These are phyloP conservation scores for Plasmodium gonderi DNA, from an alignment of 169 alveolate species.

Conservation along the genomic window DNA sequence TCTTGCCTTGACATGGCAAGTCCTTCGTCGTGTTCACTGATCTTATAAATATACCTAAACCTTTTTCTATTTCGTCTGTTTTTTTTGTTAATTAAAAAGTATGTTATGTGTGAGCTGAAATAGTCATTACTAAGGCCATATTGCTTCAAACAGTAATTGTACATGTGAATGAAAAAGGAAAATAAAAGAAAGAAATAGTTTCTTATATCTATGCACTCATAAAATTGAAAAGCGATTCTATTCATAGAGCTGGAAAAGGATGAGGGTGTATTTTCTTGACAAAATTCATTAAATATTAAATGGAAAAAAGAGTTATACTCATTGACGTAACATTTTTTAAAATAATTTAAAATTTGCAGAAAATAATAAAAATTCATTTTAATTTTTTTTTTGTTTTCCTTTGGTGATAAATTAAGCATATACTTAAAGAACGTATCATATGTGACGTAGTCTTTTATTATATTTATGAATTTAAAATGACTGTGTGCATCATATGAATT, in stretches of 20 bases:
- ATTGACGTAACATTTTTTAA: slow-evolving; percentile 14
- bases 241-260: neutral
- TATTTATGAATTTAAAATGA: slow-evolving; percentile 36
- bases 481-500: slow-evolving; percentile 42
- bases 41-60: slow-evolving; percentile 6
- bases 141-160: slow-evolving; percentile 58
- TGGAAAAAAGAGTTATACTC: slow-evolving; percentile 37
- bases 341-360: slow-evolving; percentile 11
- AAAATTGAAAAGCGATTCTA: neutral
- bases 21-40: neutral
- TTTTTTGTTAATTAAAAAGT: slow-evolving; percentile 45
- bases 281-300: slow-evolving; percentile 11
- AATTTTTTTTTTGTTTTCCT: neutral
- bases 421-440: neutral
- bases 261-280: neutral
- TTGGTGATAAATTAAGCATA: neutral
- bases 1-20: too few species aligned
- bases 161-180: slow-evolving; percentile 59
- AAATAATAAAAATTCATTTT: slow-evolving; percentile 60
- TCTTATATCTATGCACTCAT: slow-evolving; percentile 17
- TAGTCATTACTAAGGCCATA: slow-evolving; percentile 39
- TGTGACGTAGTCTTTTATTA: slow-evolving; percentile 18
- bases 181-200: slow-evolving; percentile 13
- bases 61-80: slow-evolving; percentile 22
- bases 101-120: slow-evolving; percentile 55